Evolutionary conservation across 1,284 basidiomycete species (phyloP).

Genomic region (Violaceomyces palustris): DNA sequence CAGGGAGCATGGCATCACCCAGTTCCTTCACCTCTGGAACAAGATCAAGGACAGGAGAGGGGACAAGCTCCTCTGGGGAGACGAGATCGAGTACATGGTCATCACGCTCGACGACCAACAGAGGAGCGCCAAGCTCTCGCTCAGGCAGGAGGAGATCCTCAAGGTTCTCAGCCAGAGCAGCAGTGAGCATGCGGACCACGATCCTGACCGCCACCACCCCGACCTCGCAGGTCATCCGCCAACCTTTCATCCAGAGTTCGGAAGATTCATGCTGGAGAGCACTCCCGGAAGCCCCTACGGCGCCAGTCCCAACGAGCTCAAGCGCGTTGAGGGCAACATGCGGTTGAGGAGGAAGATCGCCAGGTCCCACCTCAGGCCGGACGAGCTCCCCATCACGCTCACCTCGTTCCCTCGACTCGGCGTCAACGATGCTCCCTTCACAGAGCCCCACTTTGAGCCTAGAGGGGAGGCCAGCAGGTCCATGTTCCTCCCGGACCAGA

Average conservation of each 20-base stretch:
- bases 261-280: constrained; percentile 96
- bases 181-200: too few species aligned
- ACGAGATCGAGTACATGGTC: constrained; percentile 99
- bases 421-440: constrained; percentile 71
- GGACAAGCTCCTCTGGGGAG: constrained; percentile 95
- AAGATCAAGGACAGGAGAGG: constrained; percentile 84
- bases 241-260: constrained; percentile 98
- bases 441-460: constrained; percentile 79
- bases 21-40: constrained; percentile 90
- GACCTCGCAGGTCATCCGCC: constrained; percentile 65
- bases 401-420: constrained; percentile 94
- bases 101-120: constrained; percentile 73
- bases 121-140: constrained; percentile 78
- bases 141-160: constrained; percentile 90
- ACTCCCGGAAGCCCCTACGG: constrained; percentile 93
- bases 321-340: constrained; percentile 92
- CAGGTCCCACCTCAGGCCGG: constrained; percentile 71
- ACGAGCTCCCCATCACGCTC: constrained; percentile 87
- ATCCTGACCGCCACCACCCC: constrained; percentile 61
- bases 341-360: constrained; percentile 75
- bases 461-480: constrained; percentile 77
- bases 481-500: constrained; percentile 88
- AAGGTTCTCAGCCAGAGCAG: constrained; percentile 61
- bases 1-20: constrained; percentile 84
- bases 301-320: constrained; percentile 73